Conservation (phyloP, 2,329 filamentous ascomycete genomes). For the Fusarium beomiforme region DNA sequence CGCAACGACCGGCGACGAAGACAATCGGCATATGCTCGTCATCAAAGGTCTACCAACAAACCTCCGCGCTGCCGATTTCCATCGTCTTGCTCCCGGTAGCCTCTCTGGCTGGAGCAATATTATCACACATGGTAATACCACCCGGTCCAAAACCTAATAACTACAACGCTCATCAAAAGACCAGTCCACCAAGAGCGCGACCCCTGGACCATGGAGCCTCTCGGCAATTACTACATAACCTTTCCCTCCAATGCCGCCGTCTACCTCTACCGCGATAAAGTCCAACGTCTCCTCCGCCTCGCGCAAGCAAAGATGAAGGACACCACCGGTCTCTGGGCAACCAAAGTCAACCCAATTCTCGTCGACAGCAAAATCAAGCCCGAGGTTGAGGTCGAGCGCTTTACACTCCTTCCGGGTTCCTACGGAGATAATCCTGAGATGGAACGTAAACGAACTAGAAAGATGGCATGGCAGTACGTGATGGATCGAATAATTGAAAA, state of each 20-base stretch:
- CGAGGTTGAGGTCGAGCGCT: slow-evolving; percentile 39
- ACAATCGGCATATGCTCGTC: slow-evolving; percentile 57
- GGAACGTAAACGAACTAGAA: slow-evolving; percentile 33
- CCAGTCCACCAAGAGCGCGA: slow-evolving; percentile 72
- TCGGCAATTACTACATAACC: slow-evolving; percentile 74
- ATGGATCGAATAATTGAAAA: slow-evolving; percentile 36
- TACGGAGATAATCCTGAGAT: slow-evolving; percentile 18
- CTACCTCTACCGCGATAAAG: slow-evolving; percentile 62
- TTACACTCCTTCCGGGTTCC: slow-evolving; percentile 45
- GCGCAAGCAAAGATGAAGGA: slow-evolving; percentile 42
- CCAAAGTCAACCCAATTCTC: slow-evolving; percentile 42
- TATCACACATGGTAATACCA: slow-evolving; percentile 63
- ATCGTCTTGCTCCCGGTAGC: slow-evolving; percentile 71
- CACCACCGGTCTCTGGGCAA: slow-evolving; percentile 45
- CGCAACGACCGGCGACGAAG: background rate
- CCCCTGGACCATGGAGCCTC: slow-evolving; percentile 68
- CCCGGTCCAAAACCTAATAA: background rate
- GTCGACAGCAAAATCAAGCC: slow-evolving; percentile 15
- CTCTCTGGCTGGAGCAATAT: slow-evolving; percentile 75
- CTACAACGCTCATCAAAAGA: slow-evolving; percentile 13
- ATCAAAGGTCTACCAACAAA: slow-evolving; percentile 67
- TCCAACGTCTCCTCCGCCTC: slow-evolving; percentile 48
- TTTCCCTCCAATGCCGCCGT: slow-evolving; percentile 72
- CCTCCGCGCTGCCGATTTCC: slow-evolving; percentile 75
- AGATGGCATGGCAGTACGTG: slow-evolving; percentile 41